phyloP scores from a whole-genome alignment of 306 rosid genomes.

The Quercus dentata region DNA sequence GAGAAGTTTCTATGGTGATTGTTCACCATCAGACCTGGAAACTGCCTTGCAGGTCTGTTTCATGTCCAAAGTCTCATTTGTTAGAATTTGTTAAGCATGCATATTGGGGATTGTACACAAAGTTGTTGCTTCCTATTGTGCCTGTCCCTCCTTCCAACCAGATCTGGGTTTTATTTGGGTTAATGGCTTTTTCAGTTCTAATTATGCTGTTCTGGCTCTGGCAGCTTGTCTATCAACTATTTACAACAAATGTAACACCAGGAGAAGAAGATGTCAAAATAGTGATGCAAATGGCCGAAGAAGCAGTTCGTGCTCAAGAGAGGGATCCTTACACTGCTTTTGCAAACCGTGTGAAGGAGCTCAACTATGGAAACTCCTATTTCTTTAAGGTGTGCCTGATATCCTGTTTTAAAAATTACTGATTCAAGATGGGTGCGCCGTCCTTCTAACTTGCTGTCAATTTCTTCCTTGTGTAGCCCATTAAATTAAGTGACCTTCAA shows the following conservation, averaged over 20 bases:
- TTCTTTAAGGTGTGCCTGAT: constrained; percentile 72
- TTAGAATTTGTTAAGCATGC: neutral
- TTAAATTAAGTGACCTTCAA: constrained; percentile 66
- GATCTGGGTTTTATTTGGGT: neutral
- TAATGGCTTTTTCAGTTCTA: neutral
- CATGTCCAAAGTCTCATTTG: neutral
- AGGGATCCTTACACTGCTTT: constrained; percentile 93
- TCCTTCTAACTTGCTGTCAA: constrained; percentile 24
- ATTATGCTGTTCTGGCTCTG: constrained; percentile 29
- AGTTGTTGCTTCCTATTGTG: neutral
- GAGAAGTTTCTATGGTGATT: constrained; percentile 90
- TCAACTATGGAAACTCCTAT: constrained; percentile 92
- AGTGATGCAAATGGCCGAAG: constrained; percentile 99
- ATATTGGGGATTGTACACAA: neutral
- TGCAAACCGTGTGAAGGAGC: constrained; percentile 96
- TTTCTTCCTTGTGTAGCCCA: constrained; percentile 58
- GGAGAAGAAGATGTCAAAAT: constrained; percentile 84
- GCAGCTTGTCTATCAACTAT: constrained; percentile 95
- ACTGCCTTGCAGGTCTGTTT: constrained; percentile 91
- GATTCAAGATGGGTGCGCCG: constrained; percentile 14
- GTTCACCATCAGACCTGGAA: constrained; percentile 97
- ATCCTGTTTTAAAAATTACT: constrained; percentile 18
- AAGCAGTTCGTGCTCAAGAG: constrained; percentile 91
- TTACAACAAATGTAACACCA: constrained; percentile 72
- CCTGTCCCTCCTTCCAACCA: too few relatives aligned